These are phyloP conservation scores for Triangularia verruculosa DNA, from an alignment of 2,329 filamentous ascomycete species.

Conservation along the genomic window DNA sequence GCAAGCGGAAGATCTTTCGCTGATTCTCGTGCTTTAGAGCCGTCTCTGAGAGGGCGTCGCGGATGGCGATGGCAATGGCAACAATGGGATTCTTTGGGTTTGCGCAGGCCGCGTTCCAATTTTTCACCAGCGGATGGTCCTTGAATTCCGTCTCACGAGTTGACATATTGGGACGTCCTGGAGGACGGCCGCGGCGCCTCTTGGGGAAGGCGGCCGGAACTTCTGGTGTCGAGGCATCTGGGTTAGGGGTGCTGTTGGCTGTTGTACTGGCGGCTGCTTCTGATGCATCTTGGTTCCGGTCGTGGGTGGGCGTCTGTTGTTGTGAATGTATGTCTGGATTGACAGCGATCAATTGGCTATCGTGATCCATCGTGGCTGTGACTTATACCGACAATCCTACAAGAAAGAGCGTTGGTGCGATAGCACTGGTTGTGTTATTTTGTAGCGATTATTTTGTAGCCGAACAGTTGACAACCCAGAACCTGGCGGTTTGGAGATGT, in stretches of 20 bases:
- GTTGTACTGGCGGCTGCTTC: neutral
- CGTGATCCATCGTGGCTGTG: neutral
- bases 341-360: neutral
- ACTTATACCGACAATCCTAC: neutral
- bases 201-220: constrained; percentile 25
- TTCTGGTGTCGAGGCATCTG: neutral
- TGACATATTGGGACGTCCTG: constrained; percentile 29
- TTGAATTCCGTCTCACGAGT: constrained; percentile 29
- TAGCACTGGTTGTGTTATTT: neutral
- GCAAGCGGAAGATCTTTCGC: constrained; percentile 25
- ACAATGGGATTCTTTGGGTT: constrained; percentile 19
- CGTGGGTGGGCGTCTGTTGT: neutral
- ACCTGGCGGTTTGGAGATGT: neutral
- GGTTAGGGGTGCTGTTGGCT: neutral
- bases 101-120: constrained; percentile 27
- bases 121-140: constrained; percentile 25
- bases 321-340: neutral
- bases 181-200: constrained; percentile 29
- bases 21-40: constrained; percentile 29
- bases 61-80: constrained; percentile 24
- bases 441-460: constrained; percentile 28
- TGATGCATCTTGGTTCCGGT: neutral
- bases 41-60: constrained; percentile 25
- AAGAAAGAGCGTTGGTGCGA: constrained; percentile 1
- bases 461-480: neutral